These are phyloP conservation scores for Astrothelium subdiscretum DNA, from an alignment of 495 filamentous ascomycete species.

Conservation along the genomic window DNA sequence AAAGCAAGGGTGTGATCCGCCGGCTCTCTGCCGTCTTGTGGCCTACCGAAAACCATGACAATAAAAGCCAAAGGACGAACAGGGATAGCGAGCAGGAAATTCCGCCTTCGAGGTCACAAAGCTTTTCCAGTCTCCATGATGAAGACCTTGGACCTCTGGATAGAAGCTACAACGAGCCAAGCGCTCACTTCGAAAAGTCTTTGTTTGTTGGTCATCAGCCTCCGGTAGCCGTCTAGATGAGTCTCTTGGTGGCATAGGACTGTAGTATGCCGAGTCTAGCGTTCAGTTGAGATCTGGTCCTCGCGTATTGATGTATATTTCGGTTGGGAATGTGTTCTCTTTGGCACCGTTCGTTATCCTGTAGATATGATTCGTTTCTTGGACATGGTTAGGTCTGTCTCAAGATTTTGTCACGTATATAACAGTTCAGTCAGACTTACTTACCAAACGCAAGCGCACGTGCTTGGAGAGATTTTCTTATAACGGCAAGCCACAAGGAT, in stretches of 20 bases:
- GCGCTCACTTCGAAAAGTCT: background rate
- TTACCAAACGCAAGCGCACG: too few species aligned
- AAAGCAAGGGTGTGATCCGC: background rate
- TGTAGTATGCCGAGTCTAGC: too few species aligned
- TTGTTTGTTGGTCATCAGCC: background rate
- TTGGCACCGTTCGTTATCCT: background rate
- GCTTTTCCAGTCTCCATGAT: background rate
- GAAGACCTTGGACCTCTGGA: background rate
- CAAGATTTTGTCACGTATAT: background rate
- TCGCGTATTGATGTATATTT: background rate
- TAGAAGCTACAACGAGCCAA: background rate
- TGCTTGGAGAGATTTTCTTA: too few species aligned
- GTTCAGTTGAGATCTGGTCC: too few species aligned
- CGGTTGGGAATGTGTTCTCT: background rate
- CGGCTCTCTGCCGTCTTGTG: background rate
- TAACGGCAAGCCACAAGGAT: too few species aligned
- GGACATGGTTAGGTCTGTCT: background rate
- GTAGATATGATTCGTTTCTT: background rate
- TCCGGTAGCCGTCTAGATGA: background rate
- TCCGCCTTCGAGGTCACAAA: background rate
- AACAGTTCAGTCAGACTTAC: too few species aligned
- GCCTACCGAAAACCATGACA: background rate
- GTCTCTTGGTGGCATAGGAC: too few species aligned
- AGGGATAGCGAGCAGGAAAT: background rate
- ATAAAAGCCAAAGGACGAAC: background rate